These are phyloP conservation scores for Mycena albidolilacea DNA, from an alignment of 768 basidiomycete genomes.

Conservation along the genomic window DNA sequence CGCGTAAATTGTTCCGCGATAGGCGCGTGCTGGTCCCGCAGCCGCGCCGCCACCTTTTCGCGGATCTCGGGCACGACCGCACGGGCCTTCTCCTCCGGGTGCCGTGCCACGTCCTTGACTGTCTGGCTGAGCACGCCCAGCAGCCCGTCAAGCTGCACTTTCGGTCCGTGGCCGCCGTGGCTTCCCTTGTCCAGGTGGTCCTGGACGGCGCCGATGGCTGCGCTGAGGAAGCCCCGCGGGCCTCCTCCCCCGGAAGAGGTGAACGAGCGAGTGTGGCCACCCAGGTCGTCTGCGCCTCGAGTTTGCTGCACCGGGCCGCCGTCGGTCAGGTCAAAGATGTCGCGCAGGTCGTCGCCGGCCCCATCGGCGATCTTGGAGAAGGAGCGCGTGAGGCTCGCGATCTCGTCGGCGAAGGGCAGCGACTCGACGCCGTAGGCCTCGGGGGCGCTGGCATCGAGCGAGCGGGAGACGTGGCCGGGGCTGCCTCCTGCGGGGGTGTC, in stretches of 20 bases:
- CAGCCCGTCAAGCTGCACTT: neutral
- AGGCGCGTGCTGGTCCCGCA: neutral
- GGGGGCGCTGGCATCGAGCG: neutral
- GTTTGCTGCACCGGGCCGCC: neutral
- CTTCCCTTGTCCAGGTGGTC: neutral
- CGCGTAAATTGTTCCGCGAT: neutral
- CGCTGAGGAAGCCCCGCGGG: neutral
- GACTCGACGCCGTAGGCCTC: neutral
- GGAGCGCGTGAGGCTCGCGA: neutral
- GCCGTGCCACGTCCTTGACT: neutral
- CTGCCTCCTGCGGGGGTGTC: neutral
- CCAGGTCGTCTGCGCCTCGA: neutral
- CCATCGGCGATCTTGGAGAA: neutral
- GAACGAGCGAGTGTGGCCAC: neutral
- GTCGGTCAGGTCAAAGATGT: neutral
- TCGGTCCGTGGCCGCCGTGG: neutral
- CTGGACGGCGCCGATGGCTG: neutral
- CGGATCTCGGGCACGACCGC: neutral
- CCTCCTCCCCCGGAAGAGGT: neutral
- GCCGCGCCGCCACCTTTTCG: neutral
- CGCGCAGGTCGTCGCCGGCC: neutral
- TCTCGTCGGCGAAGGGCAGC: neutral
- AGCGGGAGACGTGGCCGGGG: neutral
- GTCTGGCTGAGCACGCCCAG: constrained; percentile 1
- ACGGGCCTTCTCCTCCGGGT: neutral